Base-by-base conservation (phyloP, 805 yeast genomes). In the Yarrowia sp. region DNA sequence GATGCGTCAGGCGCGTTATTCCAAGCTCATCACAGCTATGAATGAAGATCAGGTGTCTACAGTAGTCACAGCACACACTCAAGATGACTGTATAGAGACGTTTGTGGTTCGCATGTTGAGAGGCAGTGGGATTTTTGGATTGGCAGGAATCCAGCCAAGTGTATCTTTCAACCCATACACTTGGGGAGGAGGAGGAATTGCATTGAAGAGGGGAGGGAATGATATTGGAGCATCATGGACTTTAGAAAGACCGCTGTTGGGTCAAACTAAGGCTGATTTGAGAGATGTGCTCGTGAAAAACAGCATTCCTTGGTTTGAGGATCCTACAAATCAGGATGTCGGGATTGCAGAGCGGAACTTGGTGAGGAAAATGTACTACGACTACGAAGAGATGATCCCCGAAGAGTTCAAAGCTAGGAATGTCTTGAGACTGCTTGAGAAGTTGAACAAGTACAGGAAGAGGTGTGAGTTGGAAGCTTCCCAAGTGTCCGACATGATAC, bases 51-150 rank as follows among this genome's bases (percentile, higher is more conserved):
- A 73, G 0, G 77, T 83, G 3, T 45, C 74, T 0, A 72, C 80
- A n/a, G 69, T 90, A 5, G 75, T 87, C 26, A 78, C 87, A 49
- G 97, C 89, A 0, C 97, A 91, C 73, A 90, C 87, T 72, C 73
- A 80, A 58, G 86, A 90, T 73, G 97, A 91, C 75, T 92, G 89
- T 73, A 67, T 88, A 14, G 97, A 91, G 73, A 89, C 94, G 0
- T 87, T 84, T 70, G 70, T 88, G 26, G 81, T 87, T 74, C 76
- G 96, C 43, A 78, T 89, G 64, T 66, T 78, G 1, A 67, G 76
- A 1, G 81, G 83, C 38, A 82, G 86, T 46, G 78, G 84, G 0
- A 68, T 84, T n/a, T 80, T 82, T 75, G 96, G 96, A 0, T 78
- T 89, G 9, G 79, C 81, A 0, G 89, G 91, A 0, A 87, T 89